Evolutionary conservation across 2,329 filamentous ascomycete genomes (phyloP).

Genomic region (Aureobasidium sp.): DNA sequence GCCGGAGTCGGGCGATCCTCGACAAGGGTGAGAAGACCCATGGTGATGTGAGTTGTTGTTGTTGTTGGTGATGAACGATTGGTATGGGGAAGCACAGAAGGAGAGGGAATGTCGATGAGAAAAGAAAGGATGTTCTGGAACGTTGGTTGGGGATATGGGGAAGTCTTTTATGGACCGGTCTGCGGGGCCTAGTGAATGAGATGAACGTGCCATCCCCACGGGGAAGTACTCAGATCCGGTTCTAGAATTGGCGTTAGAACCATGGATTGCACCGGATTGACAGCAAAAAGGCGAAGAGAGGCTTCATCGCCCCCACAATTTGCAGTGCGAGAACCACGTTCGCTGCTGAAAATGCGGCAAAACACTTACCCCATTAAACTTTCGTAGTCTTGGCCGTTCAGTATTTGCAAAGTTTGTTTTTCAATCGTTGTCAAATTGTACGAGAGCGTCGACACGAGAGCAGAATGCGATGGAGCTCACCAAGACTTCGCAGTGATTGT

Average conservation of each 20-base stretch:
- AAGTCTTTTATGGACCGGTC: not conserved
- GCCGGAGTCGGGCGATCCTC: constrained; percentile 59
- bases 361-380: no score
- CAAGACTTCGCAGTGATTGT: no score
- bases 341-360: no score
- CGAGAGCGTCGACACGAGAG: no score
- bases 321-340: no score
- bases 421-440: no score
- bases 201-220: not conserved
- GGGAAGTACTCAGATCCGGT: not conserved
- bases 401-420: no score
- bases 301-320: no score
- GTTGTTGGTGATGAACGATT: not conserved
- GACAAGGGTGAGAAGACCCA: constrained; percentile 41
- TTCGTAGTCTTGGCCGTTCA: no score
- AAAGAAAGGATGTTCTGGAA: not conserved
- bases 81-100: not conserved
- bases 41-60: constrained; percentile 25
- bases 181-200: not conserved
- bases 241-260: not conserved
- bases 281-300: no score
- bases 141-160: not conserved
- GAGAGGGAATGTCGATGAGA: not conserved
- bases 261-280: no score
- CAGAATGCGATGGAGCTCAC: no score